Evolutionary conservation across 208 protist species (phyloP), one percentile per base, ranked within the genome.

Genomic region (Borovskyia barvae): DNA sequence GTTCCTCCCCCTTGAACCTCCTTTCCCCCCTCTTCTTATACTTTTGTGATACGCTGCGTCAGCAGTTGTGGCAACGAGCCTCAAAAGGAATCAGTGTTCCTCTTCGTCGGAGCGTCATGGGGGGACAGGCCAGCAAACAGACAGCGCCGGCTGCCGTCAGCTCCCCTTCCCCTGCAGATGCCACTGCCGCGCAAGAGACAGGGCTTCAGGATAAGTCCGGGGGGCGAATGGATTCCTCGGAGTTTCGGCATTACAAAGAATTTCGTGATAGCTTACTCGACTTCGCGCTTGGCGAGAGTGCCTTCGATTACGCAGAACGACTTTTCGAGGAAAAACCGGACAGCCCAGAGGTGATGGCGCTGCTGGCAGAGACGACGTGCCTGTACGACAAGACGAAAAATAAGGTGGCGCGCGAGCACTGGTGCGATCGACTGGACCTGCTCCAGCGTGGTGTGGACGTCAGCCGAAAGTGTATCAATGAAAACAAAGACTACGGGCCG

Each of bases 401-500:
- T 74, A 87, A 89, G 61, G 64, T 84, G 19, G 66, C 71, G 19
- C 74, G 87, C 12, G 80, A 82, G 46, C 87, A 94, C 68, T 94
- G 87, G 87, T 77, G 71, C 46, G 87, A 94, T 51, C 80, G 87
- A 6, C 68, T 94, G 20, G 87, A 94, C 47, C 76, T 94, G 5
- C 66, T 94, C 20, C 87, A 94, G 64, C 80, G 81, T 35, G 87
- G 79, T 35, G 80, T 94, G 14, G 87, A 94, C 50, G 83, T 91
- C n/a, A 94, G 82, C 62, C 78, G 83, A 37, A 90, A 91, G 68
- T 94, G 87, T 67, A 85, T 94, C 41, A 86, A 90, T 30, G 84
- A 94, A 58, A 81, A 94, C 67, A 78, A 71, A 12, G 67, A 87
- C 17, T 90, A 90, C 56, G 82, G 82, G 11, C 87, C 83, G 43